Evolutionary conservation across 176 grass and related monocot species (phyloP).

Genomic region (Neostapfia colusana): DNA sequence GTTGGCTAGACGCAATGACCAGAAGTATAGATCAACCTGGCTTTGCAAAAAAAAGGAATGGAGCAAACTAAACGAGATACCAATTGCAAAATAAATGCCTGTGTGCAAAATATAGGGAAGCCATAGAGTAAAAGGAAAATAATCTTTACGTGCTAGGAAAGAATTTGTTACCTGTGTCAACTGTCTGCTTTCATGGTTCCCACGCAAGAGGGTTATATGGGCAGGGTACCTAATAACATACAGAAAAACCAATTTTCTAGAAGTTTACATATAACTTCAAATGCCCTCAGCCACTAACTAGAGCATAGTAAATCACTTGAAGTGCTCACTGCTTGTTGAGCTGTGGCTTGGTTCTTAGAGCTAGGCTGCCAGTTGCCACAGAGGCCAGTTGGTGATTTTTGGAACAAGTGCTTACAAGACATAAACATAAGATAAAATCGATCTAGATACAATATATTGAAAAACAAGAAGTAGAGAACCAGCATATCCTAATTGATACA

Average conservation of each 20-base stretch:
- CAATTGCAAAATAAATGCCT: not conserved
- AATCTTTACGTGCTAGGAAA: not conserved
- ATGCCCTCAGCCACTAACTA: too few species aligned
- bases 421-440: too few species aligned
- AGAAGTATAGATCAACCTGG: not conserved
- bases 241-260: slow-evolving; percentile 10
- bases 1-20: not conserved
- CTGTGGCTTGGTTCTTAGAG: too few species aligned
- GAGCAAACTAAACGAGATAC: not conserved
- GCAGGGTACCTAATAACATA: slow-evolving; percentile 65
- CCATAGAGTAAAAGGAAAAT: not conserved
- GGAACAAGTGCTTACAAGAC: too few species aligned
- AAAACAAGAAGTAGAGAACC: too few species aligned
- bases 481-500: too few species aligned
- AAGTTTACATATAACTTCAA: too few species aligned
- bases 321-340: too few species aligned
- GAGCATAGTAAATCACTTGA: too few species aligned
- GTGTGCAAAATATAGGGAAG: not conserved
- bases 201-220: slow-evolving; percentile 88
- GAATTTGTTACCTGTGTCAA: slow-evolving; percentile 69
- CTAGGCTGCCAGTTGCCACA: too few species aligned
- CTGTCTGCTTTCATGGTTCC: slow-evolving; percentile 90
- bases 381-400: too few species aligned
- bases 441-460: too few species aligned
- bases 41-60: not conserved